These are phyloP conservation scores for Stereum hirsutum DNA, from an alignment of 1,284 basidiomycete genomes.

Conservation along the genomic window DNA sequence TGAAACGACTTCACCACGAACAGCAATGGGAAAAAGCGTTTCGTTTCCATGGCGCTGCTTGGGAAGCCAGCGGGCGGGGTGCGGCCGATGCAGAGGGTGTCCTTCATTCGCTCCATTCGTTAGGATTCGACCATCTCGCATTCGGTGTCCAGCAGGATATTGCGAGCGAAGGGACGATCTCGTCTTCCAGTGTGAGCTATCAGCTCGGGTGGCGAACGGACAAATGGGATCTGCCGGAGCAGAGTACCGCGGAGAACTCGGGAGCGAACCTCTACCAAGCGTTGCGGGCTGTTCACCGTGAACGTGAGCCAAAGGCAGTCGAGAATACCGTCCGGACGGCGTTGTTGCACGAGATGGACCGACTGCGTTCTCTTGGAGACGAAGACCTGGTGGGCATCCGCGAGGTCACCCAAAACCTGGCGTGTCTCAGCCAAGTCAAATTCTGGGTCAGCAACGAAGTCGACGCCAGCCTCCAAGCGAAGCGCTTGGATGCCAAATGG, in stretches of 20 bases:
- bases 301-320: conserved; percentile 45
- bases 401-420: conserved; percentile 54
- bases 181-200: conserved; percentile 52
- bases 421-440: conserved; percentile 71
- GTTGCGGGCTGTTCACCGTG: conserved; percentile 70
- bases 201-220: conserved; percentile 85
- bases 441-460: conserved; percentile 38
- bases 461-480: conserved; percentile 28
- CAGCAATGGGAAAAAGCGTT: conserved; percentile 89
- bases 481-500: conserved; percentile 29
- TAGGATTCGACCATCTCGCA: conserved; percentile 83
- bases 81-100: conserved; percentile 43
- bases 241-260: conserved; percentile 29
- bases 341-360: conserved; percentile 51
- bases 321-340: conserved; percentile 39
- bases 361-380: conserved; percentile 57
- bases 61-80: conserved; percentile 49
- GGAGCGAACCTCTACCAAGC: conserved; percentile 70
- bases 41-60: conserved; percentile 77
- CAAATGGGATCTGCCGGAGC: conserved; percentile 85
- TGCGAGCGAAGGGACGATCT: conserved; percentile 22
- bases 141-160: conserved; percentile 46
- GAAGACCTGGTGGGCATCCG: conserved; percentile 75
- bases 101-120: conserved; percentile 71
- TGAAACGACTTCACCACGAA: conserved; percentile 87